These are phyloP conservation scores for Amanita pseudoporphyria DNA, from an alignment of 768 basidiomycete genomes.

Conservation along the genomic window DNA sequence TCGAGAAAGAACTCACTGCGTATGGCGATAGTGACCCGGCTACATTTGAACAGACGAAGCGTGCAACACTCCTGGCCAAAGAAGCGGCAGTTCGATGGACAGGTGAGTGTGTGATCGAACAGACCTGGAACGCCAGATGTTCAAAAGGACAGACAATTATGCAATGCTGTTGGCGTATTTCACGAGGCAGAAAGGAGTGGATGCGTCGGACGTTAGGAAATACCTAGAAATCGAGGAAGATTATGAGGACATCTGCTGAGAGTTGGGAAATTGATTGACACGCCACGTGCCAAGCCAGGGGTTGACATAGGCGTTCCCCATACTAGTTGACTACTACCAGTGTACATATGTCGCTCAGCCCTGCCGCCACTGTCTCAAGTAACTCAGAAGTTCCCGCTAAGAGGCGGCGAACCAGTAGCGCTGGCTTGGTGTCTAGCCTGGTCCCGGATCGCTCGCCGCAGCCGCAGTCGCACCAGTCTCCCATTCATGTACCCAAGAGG, in stretches of 20 bases:
- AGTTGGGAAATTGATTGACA: background rate
- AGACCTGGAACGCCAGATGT: background rate
- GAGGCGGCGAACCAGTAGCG: slow-evolving; percentile 40
- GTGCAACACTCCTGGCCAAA: slow-evolving; percentile 66
- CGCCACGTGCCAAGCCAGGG: background rate
- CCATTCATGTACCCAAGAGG: slow-evolving; percentile 75
- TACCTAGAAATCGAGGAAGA: slow-evolving; percentile 62
- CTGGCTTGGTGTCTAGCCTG: slow-evolving; percentile 26
- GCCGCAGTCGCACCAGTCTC: slow-evolving; percentile 16
- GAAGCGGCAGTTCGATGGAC: slow-evolving; percentile 87
- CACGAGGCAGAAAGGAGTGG: slow-evolving; percentile 47
- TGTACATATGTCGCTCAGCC: slow-evolving; percentile 55
- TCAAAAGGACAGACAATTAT: slow-evolving; percentile 50
- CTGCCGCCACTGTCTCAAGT: slow-evolving; percentile 47
- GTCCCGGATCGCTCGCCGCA: slow-evolving; percentile 22
- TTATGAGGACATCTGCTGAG: slow-evolving; percentile 62
- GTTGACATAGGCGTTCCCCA: background rate
- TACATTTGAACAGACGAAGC: slow-evolving; percentile 67
- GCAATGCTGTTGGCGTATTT: slow-evolving; percentile 55
- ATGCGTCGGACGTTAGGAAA: slow-evolving; percentile 52
- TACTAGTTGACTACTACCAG: background rate
- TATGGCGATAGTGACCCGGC: slow-evolving; percentile 83
- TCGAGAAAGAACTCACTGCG: slow-evolving; percentile 61
- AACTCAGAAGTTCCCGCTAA: slow-evolving; percentile 46
- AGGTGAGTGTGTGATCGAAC: slow-evolving; percentile 37